Evolutionary conservation across 345 rosid genomes (phyloP).

Genomic region (Salix koriyanagi): DNA sequence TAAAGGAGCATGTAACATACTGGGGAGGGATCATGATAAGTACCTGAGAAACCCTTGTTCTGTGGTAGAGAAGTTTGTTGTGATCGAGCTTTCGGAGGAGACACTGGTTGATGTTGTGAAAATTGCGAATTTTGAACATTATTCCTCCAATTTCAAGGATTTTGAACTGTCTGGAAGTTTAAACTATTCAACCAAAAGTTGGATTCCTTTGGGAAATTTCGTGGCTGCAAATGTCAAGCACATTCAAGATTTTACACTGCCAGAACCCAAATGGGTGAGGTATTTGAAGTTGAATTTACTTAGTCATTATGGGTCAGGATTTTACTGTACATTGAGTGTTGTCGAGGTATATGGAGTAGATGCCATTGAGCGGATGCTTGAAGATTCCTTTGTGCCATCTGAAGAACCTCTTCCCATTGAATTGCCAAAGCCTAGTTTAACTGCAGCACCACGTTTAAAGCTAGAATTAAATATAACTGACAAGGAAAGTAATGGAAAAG

Average conservation of each 20-base stretch:
- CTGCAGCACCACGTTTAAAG: slow-evolving; percentile 22
- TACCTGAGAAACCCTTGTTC: slow-evolving; percentile 88
- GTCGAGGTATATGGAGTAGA: slow-evolving; percentile 85
- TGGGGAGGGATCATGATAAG: slow-evolving; percentile 76
- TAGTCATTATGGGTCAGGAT: slow-evolving; percentile 89
- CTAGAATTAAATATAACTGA: slow-evolving; percentile 30
- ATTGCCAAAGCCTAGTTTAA: slow-evolving; percentile 32
- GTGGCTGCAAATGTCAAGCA: slow-evolving; percentile 74
- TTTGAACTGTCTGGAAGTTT: slow-evolving; percentile 74
- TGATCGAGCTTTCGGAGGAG: slow-evolving; percentile 82
- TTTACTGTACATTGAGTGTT: slow-evolving; percentile 84
- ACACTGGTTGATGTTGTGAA: slow-evolving; percentile 82
- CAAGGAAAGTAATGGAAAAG: slow-evolving; percentile 28
- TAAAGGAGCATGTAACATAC: slow-evolving; percentile 80
- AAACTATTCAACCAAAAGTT: slow-evolving; percentile 65
- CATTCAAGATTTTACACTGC: slow-evolving; percentile 63
- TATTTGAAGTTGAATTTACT: slow-evolving; percentile 66
- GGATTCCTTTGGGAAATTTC: slow-evolving; percentile 59
- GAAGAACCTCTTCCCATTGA: slow-evolving; percentile 37
- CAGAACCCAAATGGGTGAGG: slow-evolving; percentile 88
- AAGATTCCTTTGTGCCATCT: slow-evolving; percentile 67
- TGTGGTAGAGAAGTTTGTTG: slow-evolving; percentile 61
- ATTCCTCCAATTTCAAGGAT: slow-evolving; percentile 81
- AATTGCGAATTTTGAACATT: slow-evolving; percentile 83
- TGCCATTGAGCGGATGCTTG: slow-evolving; percentile 90